Conservation (phyloP, 2,329 filamentous ascomycete genomes). For the Ilyonectria sp. region DNA sequence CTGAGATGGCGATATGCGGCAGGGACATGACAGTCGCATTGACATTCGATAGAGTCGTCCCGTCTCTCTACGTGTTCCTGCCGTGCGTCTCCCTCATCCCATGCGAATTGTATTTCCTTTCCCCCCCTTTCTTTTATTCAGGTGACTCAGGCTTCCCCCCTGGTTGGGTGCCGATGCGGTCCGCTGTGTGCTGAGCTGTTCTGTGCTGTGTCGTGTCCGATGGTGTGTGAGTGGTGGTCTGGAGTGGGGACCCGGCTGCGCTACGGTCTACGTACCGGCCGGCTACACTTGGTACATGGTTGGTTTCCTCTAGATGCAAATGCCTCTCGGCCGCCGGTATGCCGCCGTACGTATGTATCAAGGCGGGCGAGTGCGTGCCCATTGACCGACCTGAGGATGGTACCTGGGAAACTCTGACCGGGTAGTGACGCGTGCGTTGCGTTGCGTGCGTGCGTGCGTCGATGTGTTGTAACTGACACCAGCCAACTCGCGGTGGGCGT, state of each 20-base stretch:
- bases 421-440: constrained; percentile 12
- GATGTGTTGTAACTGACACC: constrained; percentile 33
- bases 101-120: constrained; percentile 5
- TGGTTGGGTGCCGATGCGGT: constrained; percentile 32
- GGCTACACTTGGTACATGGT: background rate
- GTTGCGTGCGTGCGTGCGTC: constrained; percentile 22
- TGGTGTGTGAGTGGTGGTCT: constrained; percentile 21
- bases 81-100: constrained; percentile 6
- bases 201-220: constrained; percentile 27
- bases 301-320: constrained; percentile 3
- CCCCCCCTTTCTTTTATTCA: constrained; percentile 8
- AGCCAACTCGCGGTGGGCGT: constrained; percentile 9
- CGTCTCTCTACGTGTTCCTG: constrained; percentile 11
- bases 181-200: constrained; percentile 19
- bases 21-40: constrained; percentile 2
- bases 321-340: background rate
- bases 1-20: constrained; percentile 12
- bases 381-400: constrained; percentile 5
- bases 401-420: constrained; percentile 4
- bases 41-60: constrained; percentile 7
- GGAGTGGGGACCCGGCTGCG: constrained; percentile 12
- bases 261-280: constrained; percentile 4
- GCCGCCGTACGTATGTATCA: background rate
- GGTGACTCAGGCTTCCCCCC: constrained; percentile 6
- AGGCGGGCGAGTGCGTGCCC: background rate